Evolutionary conservation across 2,329 filamentous ascomycete genomes (phyloP).

Genomic region (Hymenoscyphus occultus): DNA sequence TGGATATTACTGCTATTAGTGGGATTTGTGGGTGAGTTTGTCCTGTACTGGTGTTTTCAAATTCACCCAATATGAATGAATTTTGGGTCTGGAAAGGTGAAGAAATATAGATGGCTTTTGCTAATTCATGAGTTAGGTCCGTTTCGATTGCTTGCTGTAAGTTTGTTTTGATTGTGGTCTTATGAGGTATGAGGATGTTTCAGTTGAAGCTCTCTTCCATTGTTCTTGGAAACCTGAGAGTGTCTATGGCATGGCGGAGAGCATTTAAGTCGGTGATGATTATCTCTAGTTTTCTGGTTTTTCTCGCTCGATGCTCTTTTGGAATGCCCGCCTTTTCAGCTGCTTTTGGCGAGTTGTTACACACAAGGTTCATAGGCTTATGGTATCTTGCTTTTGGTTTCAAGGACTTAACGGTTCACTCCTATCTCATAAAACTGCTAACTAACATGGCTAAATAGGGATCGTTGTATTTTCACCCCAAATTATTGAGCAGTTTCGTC

Average conservation of each 20-base stretch:
- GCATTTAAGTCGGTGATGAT: neutral
- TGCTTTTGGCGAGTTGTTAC: neutral
- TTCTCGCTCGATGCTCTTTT: neutral
- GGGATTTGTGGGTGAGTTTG: slow-evolving; percentile 76
- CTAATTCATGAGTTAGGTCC: slow-evolving; percentile 53
- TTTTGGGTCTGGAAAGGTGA: neutral
- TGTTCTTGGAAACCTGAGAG: neutral
- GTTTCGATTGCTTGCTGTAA: slow-evolving; percentile 81
- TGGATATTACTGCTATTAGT: slow-evolving; percentile 87
- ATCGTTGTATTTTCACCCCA: slow-evolving; percentile 97
- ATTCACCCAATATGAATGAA: neutral
- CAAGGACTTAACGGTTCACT: neutral
- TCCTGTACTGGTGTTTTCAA: neutral
- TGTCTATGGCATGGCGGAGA: neutral
- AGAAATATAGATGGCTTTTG: neutral
- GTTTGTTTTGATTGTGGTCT: neutral
- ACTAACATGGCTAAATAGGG: slow-evolving; percentile 49
- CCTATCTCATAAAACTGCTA: neutral
- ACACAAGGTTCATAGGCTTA: neutral
- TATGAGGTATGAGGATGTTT: neutral
- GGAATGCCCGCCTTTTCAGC: neutral
- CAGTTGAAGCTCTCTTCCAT: neutral
- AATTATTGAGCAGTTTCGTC: slow-evolving; percentile 90
- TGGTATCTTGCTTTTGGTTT: neutral
- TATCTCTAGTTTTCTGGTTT: neutral